Conservation (phyloP, 2,329 filamentous ascomycete genomes). For the Penicillium verrucosum region DNA sequence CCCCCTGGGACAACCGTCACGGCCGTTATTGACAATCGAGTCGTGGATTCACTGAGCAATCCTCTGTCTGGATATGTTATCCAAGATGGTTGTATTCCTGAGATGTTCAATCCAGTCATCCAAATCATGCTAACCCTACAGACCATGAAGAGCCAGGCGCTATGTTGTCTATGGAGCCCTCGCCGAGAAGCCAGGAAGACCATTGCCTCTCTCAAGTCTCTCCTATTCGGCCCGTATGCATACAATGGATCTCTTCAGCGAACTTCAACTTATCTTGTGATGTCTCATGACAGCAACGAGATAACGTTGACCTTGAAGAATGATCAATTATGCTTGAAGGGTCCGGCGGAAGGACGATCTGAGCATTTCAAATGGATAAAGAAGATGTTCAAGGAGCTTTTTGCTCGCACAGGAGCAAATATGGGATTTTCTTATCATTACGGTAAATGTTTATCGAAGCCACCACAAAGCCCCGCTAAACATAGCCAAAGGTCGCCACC, state of each 20-base stretch:
- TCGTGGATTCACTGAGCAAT: background rate
- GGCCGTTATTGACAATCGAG: constrained; percentile 15
- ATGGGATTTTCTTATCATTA: constrained; percentile 4
- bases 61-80: constrained; percentile 15
- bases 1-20: constrained; percentile 17
- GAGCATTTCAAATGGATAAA: constrained; percentile 18
- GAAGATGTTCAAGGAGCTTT: constrained; percentile 36
- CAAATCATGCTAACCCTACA: constrained; percentile 8
- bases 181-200: background rate
- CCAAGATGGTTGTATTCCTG: constrained; percentile 19
- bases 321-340: constrained; percentile 42
- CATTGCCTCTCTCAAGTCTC: constrained; percentile 41
- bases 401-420: background rate
- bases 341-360: constrained; percentile 9
- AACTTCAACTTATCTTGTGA: constrained; percentile 64
- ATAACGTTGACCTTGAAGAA: constrained; percentile 58
- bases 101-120: constrained; percentile 13
- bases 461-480: background rate
- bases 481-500: constrained; percentile 1
- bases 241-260: constrained; percentile 55
- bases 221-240: constrained; percentile 59
- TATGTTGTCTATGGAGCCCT: background rate
- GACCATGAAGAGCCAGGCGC: background rate
- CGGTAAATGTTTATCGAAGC: background rate
- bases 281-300: constrained; percentile 65